Conservation (phyloP, 2,329 filamentous ascomycete species). For the Diaporthe longicolla region DNA sequence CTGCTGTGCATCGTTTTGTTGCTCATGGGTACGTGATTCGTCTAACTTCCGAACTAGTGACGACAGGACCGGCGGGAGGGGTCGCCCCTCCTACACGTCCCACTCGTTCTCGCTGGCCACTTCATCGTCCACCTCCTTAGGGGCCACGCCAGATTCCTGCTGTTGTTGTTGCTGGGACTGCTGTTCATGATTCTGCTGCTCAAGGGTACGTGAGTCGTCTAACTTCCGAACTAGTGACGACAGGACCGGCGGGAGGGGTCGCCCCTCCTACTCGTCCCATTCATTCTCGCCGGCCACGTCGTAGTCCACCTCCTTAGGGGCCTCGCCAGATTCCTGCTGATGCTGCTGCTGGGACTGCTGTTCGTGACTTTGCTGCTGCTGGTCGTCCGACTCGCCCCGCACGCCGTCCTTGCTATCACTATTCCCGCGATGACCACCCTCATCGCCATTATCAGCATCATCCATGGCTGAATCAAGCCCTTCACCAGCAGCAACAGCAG, state of each 20-base stretch:
- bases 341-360: constrained; percentile 42
- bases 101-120: constrained; percentile 66
- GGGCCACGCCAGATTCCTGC: constrained; percentile 11
- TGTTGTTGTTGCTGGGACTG: constrained; percentile 43
- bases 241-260: not conserved
- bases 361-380: not conserved
- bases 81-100: constrained; percentile 45
- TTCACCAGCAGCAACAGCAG: too few relatives aligned
- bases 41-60: too few relatives aligned
- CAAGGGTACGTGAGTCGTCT: too few relatives aligned
- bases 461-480: constrained; percentile 23
- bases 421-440: too few relatives aligned
- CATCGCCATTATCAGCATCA: not conserved
- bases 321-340: constrained; percentile 18
- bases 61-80: not conserved
- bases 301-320: constrained; percentile 60
- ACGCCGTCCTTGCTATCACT: too few relatives aligned
- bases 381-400: not conserved
- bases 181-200: not conserved
- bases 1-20: not conserved
- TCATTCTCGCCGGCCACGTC: constrained; percentile 67
- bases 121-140: constrained; percentile 63
- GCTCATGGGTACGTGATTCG: too few relatives aligned
- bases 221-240: too few relatives aligned
- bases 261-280: constrained; percentile 52